Conservation (phyloP, 768 basidiomycete species). For the Pisolithus albus region DNA sequence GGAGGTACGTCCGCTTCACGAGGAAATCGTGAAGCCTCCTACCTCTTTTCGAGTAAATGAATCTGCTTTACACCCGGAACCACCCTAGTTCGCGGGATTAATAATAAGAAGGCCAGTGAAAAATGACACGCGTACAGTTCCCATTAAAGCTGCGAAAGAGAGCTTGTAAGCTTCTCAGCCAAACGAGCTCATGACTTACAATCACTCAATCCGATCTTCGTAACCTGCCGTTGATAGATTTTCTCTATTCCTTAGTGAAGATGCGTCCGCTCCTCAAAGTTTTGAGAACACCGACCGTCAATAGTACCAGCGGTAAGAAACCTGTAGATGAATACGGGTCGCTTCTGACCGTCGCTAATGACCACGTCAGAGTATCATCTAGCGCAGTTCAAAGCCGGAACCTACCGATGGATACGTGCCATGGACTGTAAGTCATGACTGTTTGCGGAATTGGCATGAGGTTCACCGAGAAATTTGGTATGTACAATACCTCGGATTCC, state of each 20-base stretch:
- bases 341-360: slow-evolving; percentile 85
- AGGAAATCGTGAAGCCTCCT: slow-evolving; percentile 17
- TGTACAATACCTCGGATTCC: slow-evolving; percentile 73
- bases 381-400: slow-evolving; percentile 2
- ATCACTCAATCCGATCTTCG: slow-evolving; percentile 85
- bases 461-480: neutral
- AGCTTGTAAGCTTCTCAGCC: slow-evolving; percentile 2
- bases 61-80: slow-evolving; percentile 62
- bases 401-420: slow-evolving; percentile 90
- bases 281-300: slow-evolving; percentile 51
- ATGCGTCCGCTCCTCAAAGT: neutral
- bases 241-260: slow-evolving; percentile 48
- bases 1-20: neutral
- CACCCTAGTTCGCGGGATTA: slow-evolving; percentile 25
- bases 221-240: slow-evolving; percentile 90
- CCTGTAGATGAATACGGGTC: slow-evolving; percentile 84
- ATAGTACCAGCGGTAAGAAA: slow-evolving; percentile 85
- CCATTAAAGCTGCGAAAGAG: slow-evolving; percentile 54
- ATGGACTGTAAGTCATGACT: slow-evolving; percentile 94
- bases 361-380: slow-evolving; percentile 6
- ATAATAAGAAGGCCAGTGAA: slow-evolving; percentile 1
- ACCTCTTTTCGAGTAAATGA: slow-evolving; percentile 87
- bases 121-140: slow-evolving; percentile 39
- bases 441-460: neutral
- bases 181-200: slow-evolving; percentile 43